phyloP scores from a whole-genome alignment of 495 filamentous ascomycete species.

The Xylaria flabelliformis region DNA sequence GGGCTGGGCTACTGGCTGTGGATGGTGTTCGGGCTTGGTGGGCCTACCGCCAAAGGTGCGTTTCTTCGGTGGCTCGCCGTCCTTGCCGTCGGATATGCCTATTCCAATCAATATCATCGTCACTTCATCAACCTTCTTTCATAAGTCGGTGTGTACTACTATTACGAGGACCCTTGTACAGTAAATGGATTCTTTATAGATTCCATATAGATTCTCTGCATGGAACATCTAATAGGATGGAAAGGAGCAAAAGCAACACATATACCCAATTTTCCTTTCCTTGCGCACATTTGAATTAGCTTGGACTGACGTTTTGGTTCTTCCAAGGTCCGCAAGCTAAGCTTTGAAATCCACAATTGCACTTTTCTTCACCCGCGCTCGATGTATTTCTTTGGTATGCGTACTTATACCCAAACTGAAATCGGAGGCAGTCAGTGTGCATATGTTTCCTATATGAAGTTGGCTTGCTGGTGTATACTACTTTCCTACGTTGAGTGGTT shows the following conservation, averaged over 20 bases:
- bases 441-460: neutral
- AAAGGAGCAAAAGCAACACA: neutral
- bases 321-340: slow-evolving; percentile 5
- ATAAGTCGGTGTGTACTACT: neutral
- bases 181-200: too few species aligned
- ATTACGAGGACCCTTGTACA: neutral
- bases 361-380: neutral
- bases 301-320: slow-evolving; percentile 14
- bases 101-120: slow-evolving; percentile 28
- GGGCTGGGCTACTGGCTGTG: slow-evolving; percentile 54
- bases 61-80: slow-evolving; percentile 56
- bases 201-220: too few species aligned
- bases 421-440: neutral
- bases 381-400: neutral
- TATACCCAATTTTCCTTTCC: slow-evolving; percentile 11
- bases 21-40: slow-evolving; percentile 54
- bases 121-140: neutral
- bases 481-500: too few species aligned
- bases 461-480: neutral
- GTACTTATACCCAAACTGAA: neutral
- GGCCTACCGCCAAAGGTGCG: slow-evolving; percentile 53
- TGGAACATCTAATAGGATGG: neutral
- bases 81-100: slow-evolving; percentile 37
- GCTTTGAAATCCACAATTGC: neutral
- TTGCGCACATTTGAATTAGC: neutral